A percentile compares a stretch with the other conserved stretches of the same genome.
Evolutionary conservation across 441 rosid genomes (phyloP).

Genomic region (Bocquillonia castaneifolia): DNA sequence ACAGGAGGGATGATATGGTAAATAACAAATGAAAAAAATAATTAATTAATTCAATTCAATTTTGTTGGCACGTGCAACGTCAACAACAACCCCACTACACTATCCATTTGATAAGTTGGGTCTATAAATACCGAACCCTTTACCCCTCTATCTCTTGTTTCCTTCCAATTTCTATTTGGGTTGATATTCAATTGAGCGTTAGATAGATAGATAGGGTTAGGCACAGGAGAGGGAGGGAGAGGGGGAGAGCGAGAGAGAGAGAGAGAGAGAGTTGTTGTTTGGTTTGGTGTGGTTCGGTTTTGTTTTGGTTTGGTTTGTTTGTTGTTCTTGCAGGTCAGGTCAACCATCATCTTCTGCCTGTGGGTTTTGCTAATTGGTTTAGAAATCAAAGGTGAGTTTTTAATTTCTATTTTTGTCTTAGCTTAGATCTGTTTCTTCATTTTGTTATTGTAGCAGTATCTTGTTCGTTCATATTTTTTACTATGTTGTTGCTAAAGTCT

Average conservation of each 20-base stretch:
- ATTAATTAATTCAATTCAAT: background rate
- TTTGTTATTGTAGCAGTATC: too few species aligned
- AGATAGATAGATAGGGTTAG: too few species aligned
- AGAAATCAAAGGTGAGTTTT: background rate
- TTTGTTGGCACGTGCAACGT: background rate
- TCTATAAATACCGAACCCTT: conserved; percentile 11
- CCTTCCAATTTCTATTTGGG: background rate
- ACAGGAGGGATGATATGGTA: too few species aligned
- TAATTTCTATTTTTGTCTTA: background rate
- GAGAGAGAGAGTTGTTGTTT: background rate
- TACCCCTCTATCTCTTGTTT: too few species aligned
- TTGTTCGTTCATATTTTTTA: too few species aligned
- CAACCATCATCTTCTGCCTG: background rate
- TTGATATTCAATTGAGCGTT: too few species aligned
- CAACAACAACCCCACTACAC: conserved; percentile 3
- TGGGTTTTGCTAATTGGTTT: background rate
- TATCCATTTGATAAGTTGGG: background rate
- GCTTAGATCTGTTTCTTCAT: conserved; percentile 5
- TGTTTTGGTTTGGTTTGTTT: background rate
- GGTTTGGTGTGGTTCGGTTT: background rate
- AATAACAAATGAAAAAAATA: too few species aligned
- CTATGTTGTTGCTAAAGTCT: background rate
- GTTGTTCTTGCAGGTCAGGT: conserved; percentile 1
- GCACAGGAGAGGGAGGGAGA: too few species aligned
- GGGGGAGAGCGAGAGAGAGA: background rate